Percentiles rank a stretch among this genome's conserved stretches.
These are phyloP conservation scores for Mycena rosella DNA, from an alignment of 768 basidiomycete species.

Conservation along the genomic window DNA sequence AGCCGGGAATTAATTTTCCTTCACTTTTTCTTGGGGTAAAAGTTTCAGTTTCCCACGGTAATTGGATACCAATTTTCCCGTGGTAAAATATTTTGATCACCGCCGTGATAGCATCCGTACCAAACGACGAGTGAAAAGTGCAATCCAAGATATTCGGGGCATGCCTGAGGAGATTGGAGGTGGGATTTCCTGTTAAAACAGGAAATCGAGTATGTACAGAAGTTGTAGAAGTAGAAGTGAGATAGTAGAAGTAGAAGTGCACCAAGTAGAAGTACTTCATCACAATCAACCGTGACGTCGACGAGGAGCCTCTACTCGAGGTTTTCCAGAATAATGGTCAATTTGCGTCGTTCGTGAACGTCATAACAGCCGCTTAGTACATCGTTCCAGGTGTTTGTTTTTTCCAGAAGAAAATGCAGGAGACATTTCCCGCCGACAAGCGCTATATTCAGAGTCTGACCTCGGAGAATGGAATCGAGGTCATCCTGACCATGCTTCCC, in stretches of 20 bases:
- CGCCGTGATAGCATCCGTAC: no score
- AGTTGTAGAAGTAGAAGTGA: no score
- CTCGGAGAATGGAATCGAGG: constrained; percentile 3
- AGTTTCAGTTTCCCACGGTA: no score
- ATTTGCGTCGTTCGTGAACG: background rate
- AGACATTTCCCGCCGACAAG: constrained; percentile 5
- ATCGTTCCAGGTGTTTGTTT: constrained; percentile 16
- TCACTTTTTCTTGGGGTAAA: no score
- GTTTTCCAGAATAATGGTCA: constrained; percentile 22
- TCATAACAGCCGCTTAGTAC: background rate
- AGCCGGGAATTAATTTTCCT: no score
- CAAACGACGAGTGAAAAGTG: background rate
- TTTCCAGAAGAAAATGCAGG: background rate
- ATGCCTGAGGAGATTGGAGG: background rate
- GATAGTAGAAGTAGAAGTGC: no score
- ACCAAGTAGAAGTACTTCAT: no score
- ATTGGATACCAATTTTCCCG: no score
- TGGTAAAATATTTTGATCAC: no score
- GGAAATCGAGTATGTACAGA: no score
- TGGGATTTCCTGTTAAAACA: no score
- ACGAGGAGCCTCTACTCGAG: constrained; percentile 19
- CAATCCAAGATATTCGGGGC: constrained; percentile 6
- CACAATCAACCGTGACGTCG: constrained; percentile 20
- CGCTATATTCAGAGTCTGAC: constrained; percentile 26
- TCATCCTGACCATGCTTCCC: constrained; percentile 35